Percentiles rank a stretch among this genome's conserved stretches.
Evolutionary conservation across 2,329 filamentous ascomycete genomes (phyloP).

Genomic region (Stachybotrys echinatus): DNA sequence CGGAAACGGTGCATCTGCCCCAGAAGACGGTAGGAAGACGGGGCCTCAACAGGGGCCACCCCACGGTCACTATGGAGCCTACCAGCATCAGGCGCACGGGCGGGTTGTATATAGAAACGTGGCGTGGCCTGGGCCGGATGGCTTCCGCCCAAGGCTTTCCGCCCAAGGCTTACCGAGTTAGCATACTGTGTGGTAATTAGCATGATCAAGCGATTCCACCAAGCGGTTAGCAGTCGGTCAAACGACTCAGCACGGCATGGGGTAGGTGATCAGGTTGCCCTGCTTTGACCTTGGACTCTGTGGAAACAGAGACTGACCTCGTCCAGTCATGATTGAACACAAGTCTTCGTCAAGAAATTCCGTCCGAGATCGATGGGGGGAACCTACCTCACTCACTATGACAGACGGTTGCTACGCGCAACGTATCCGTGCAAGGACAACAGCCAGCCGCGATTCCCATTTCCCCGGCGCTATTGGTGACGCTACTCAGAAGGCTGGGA

Average conservation of each 20-base stretch:
- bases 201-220: neutral
- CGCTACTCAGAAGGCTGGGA: neutral
- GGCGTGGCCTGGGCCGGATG: neutral
- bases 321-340: too few relatives aligned
- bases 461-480: neutral
- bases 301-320: too few relatives aligned
- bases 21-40: neutral
- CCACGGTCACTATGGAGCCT: neutral
- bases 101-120: neutral
- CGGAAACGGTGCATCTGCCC: neutral
- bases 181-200: neutral
- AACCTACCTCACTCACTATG: too few relatives aligned
- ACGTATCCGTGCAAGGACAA: too few relatives aligned
- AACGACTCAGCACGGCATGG: too few relatives aligned
- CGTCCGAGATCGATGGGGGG: too few relatives aligned
- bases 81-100: neutral
- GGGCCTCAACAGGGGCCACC: neutral
- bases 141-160: neutral
- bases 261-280: too few relatives aligned
- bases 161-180: neutral
- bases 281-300: too few relatives aligned
- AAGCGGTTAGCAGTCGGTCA: neutral
- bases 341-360: too few relatives aligned
- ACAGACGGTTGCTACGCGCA: too few relatives aligned
- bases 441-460: too few relatives aligned